These are phyloP conservation scores for Paspalum vaginatum DNA, from an alignment of 176 grass and related monocot species.

Conservation along the genomic window DNA sequence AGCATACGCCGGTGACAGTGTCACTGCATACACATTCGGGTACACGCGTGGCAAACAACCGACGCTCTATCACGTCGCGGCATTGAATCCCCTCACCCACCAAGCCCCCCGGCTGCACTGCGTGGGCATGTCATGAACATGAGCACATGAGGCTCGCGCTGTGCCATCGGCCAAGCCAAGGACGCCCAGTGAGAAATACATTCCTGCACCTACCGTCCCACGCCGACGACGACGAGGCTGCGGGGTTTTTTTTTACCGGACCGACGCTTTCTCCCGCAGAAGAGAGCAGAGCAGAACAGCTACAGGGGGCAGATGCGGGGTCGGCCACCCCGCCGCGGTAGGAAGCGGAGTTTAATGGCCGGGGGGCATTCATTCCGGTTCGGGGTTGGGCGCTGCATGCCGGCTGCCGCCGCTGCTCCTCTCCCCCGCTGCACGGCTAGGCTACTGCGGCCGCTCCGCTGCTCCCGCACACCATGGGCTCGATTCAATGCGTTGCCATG, in stretches of 20 bases:
- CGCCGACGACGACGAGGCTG: neutral
- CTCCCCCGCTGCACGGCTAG: neutral
- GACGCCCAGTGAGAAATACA: constrained; percentile 9
- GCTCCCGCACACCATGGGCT: neutral
- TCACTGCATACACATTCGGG: neutral
- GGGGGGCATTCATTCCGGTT: constrained; percentile 21
- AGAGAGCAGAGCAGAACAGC: neutral
- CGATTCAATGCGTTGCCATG: neutral
- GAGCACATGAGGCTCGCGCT: no score
- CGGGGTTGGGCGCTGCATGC: constrained; percentile 25
- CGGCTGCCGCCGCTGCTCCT: neutral
- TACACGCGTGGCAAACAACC: neutral
- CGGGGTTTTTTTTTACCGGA: neutral
- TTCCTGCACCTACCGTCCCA: neutral
- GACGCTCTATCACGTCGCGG: constrained; percentile 20
- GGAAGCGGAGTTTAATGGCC: constrained; percentile 26
- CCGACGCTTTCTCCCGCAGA: neutral
- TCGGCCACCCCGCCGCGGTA: neutral
- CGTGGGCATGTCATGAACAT: no score
- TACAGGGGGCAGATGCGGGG: constrained; percentile 18
- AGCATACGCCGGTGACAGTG: neutral
- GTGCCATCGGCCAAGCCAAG: neutral
- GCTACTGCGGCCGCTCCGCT: neutral
- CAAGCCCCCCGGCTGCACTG: neutral
- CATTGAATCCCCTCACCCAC: constrained; percentile 18